A percentile compares a stretch with the other conserved stretches of the same genome.
Conservation (phyloP, 2,329 filamentous ascomycete genomes). For the Incumbomyces lentus region DNA sequence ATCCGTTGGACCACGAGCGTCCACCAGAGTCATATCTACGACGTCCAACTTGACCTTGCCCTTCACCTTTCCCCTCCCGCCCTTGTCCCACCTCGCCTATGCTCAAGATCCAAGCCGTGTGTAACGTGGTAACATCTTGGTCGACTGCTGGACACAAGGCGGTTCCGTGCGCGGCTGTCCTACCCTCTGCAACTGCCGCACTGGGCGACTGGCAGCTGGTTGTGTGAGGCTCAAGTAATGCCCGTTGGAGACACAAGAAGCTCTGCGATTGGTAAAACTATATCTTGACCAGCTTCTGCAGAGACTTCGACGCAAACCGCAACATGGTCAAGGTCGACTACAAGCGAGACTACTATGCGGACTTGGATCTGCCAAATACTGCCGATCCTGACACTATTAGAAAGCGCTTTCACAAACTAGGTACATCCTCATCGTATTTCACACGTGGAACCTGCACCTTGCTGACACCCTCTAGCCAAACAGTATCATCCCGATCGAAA, state of each 20-base stretch:
- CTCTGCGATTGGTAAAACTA: constrained; percentile 10
- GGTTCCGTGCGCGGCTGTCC: too few relatives aligned
- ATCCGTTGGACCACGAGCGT: too few relatives aligned
- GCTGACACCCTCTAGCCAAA: constrained; percentile 46
- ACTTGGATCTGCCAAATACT: constrained; percentile 60
- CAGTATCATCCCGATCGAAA: constrained; percentile 87
- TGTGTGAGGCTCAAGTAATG: constrained; percentile 9
- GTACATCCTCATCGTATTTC: constrained; percentile 34
- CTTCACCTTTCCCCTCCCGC: neutral
- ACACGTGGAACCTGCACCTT: constrained; percentile 6
- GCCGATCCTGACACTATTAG: constrained; percentile 68
- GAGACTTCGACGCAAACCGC: neutral
- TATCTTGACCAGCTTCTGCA: constrained; percentile 1
- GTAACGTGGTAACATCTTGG: too few relatives aligned
- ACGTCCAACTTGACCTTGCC: too few relatives aligned
- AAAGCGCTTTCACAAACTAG: constrained; percentile 75
- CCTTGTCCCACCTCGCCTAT: constrained; percentile 1
- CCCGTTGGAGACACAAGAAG: constrained; percentile 13
- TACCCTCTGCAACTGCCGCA: neutral
- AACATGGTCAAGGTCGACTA: constrained; percentile 59
- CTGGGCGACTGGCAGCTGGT: neutral
- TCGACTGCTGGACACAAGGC: too few relatives aligned
- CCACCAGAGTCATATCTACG: too few relatives aligned
- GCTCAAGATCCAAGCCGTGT: neutral
- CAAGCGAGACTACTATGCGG: constrained; percentile 71